These are phyloP conservation scores for Neurospora sp. DNA, from an alignment of 495 filamentous ascomycete species.

Conservation along the genomic window DNA sequence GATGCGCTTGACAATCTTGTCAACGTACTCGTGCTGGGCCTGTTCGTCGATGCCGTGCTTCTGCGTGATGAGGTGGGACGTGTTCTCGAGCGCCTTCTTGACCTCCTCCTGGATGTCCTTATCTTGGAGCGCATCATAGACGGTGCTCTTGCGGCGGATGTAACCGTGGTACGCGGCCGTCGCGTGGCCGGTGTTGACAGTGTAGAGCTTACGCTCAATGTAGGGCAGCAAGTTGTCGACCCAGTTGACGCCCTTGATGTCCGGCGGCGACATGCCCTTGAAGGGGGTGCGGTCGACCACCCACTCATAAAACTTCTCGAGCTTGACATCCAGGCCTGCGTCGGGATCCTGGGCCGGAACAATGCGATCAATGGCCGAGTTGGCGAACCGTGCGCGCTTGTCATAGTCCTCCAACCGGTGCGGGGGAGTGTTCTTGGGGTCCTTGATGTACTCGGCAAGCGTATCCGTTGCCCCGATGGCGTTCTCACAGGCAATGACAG, in stretches of 20 bases:
- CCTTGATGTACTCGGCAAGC: constrained; percentile 70
- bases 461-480: constrained; percentile 85
- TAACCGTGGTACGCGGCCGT: constrained; percentile 96
- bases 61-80: constrained; percentile 67
- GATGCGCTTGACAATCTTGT: constrained; percentile 86
- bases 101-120: constrained; percentile 63
- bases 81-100: constrained; percentile 66
- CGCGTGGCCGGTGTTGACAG: constrained; percentile 96
- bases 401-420: constrained; percentile 49
- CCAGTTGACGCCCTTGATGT: constrained; percentile 82
- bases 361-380: constrained; percentile 96
- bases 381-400: constrained; percentile 72
- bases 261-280: constrained; percentile 39
- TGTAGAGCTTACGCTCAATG: constrained; percentile 98
- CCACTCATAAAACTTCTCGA: constrained; percentile 99
- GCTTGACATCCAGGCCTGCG: constrained; percentile 77
- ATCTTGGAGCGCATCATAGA: constrained; percentile 71
- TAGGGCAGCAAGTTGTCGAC: constrained; percentile 86
- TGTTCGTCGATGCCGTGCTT: constrained; percentile 71
- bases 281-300: constrained; percentile 84
- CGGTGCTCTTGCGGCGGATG: constrained; percentile 67
- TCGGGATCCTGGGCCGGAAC: constrained; percentile 77
- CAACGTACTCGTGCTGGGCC: constrained; percentile 82
- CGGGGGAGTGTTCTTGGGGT: constrained; percentile 50
- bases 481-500: constrained; percentile 97